These are phyloP conservation scores for Fonsecaea pugnacius DNA, from an alignment of 2,329 filamentous ascomycete species.

Conservation along the genomic window DNA sequence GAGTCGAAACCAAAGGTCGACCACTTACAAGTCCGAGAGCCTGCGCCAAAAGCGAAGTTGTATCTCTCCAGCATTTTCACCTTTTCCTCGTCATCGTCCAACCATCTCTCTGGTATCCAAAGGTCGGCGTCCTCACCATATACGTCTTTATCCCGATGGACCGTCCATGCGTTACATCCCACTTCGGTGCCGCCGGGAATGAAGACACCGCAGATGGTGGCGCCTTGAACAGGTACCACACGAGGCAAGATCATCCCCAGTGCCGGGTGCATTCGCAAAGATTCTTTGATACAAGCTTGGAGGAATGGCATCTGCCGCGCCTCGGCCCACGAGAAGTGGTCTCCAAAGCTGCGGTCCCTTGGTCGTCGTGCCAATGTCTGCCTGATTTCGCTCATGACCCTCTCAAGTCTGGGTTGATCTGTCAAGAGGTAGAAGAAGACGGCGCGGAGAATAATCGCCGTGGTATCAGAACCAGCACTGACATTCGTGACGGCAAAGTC, in stretches of 20 bases:
- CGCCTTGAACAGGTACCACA: constrained; percentile 32
- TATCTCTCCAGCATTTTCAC: constrained; percentile 1
- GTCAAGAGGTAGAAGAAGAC: constrained; percentile 42
- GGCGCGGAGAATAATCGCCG: constrained; percentile 40
- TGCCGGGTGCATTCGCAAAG: constrained; percentile 31
- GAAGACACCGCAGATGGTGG: constrained; percentile 24
- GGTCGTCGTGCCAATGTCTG: constrained; percentile 47
- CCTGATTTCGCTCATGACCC: constrained; percentile 39
- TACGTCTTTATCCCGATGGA: constrained; percentile 33
- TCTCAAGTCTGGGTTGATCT: constrained; percentile 35
- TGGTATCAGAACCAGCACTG: constrained; percentile 45
- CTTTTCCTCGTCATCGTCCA: constrained; percentile 34
- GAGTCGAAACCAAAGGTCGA: neutral
- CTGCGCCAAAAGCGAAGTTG: constrained; percentile 1
- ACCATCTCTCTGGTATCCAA: constrained; percentile 40
- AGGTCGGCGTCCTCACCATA: constrained; percentile 34
- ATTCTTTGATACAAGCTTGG: constrained; percentile 34
- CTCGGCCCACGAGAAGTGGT: constrained; percentile 67
- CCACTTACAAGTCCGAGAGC: constrained; percentile 3
- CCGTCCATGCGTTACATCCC: constrained; percentile 37
- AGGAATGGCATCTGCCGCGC: constrained; percentile 49
- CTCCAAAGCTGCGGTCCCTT: constrained; percentile 10
- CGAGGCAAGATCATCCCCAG: constrained; percentile 36
- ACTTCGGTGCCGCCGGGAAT: constrained; percentile 26
- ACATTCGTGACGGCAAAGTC: constrained; percentile 41